phyloP scores from a whole-genome alignment of 1,139 yeast species.

The Yamadazyma atlantica region DNA sequence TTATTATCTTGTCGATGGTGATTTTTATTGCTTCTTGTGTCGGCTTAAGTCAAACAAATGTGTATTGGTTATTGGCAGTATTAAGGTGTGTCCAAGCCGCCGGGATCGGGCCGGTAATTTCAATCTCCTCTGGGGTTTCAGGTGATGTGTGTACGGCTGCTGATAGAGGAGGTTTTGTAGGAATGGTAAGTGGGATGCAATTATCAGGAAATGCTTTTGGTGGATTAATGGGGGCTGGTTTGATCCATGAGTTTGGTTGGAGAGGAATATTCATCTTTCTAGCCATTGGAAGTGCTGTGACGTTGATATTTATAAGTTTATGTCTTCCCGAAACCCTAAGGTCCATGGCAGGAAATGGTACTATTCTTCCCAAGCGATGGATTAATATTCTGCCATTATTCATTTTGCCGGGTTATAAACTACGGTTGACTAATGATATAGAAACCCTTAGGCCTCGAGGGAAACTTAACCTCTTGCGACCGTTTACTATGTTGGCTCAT shows the following conservation, averaged over 20 bases:
- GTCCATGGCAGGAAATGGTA: conserved; percentile 40
- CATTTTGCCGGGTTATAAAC: conserved; percentile 22
- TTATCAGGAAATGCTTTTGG: conserved; percentile 42
- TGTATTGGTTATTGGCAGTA: conserved; percentile 35
- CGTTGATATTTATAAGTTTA: conserved; percentile 23
- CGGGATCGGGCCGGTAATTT: conserved; percentile 41
- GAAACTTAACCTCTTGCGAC: conserved; percentile 25
- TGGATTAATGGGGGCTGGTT: conserved; percentile 38
- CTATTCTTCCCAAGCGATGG: conserved; percentile 24
- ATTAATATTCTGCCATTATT: conserved; percentile 26
- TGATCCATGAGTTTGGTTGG: conserved; percentile 33
- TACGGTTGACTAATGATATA: conserved; percentile 26
- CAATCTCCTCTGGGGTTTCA: conserved; percentile 40
- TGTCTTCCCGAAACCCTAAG: conserved; percentile 39
- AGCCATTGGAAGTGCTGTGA: conserved; percentile 37
- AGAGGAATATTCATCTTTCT: conserved; percentile 38
- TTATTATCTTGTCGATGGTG: conserved; percentile 27
- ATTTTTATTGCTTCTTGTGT: conserved; percentile 32
- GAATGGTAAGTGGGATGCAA: conserved; percentile 35
- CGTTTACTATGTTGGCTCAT: conserved; percentile 29
- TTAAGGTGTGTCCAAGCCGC: conserved; percentile 42
- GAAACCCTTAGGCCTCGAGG: conserved; percentile 22
- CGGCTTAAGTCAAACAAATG: conserved; percentile 35
- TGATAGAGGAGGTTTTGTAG: conserved; percentile 42
- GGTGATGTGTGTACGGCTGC: conserved; percentile 40